These are phyloP conservation scores for Fragilaria crotonensis DNA, from an alignment of 108 stramenopile genomes.

Conservation along the genomic window DNA sequence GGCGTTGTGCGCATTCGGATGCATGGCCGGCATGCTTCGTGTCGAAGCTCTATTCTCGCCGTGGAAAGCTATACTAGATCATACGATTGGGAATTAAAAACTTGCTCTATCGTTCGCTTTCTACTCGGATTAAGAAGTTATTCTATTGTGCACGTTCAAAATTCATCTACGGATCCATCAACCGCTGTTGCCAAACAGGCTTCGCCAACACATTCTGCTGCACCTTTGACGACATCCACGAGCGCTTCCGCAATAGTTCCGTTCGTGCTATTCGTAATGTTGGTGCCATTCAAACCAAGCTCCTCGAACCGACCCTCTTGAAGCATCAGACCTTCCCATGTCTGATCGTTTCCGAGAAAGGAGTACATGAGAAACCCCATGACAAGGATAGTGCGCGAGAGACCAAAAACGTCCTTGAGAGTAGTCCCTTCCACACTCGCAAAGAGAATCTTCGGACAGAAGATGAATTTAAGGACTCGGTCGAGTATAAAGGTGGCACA, in stretches of 20 bases:
- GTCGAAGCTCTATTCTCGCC: too few relatives aligned
- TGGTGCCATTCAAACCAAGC: conserved; percentile 25
- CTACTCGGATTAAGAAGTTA: too few relatives aligned
- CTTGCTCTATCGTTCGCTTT: too few relatives aligned
- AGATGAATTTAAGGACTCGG: conserved; percentile 86
- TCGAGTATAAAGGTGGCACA: conserved; percentile 82
- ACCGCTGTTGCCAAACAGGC: background rate
- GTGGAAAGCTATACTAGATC: too few relatives aligned
- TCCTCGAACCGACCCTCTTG: conserved; percentile 60
- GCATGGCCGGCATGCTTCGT: too few relatives aligned
- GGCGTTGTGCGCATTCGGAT: too few relatives aligned
- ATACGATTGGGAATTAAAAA: too few relatives aligned
- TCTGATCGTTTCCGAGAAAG: conserved; percentile 71
- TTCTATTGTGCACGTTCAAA: too few relatives aligned
- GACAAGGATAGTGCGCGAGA: conserved; percentile 60
- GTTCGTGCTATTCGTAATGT: conserved; percentile 14
- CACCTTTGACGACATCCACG: conserved; percentile 4
- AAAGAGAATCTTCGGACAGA: conserved; percentile 83
- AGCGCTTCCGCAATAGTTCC: background rate
- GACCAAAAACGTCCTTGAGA: conserved; percentile 65
- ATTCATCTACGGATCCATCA: background rate
- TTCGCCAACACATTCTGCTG: conserved; percentile 2
- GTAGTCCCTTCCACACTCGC: conserved; percentile 90
- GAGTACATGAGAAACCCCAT: conserved; percentile 75
- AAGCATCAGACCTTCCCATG: conserved; percentile 74